phyloP scores from a whole-genome alignment of 2,329 filamentous ascomycete genomes.

The Pleochaeta shiraiana region DNA sequence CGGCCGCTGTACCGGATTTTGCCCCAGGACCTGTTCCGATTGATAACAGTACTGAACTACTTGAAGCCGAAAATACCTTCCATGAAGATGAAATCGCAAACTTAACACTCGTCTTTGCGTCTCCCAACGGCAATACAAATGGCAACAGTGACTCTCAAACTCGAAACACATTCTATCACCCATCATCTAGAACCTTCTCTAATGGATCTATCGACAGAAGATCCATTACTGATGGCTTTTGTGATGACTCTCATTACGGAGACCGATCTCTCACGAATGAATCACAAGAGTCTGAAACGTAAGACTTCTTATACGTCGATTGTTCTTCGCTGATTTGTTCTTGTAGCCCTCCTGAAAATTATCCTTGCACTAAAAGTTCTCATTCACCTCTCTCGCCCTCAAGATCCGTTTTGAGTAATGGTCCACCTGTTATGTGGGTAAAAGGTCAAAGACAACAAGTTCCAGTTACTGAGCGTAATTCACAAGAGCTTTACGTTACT shows the following conservation, averaged over 20 bases:
- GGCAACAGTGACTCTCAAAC: slow-evolving; percentile 18
- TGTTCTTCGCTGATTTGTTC: slow-evolving; percentile 6
- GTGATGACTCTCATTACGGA: slow-evolving; percentile 21
- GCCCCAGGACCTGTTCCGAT: slow-evolving; percentile 12
- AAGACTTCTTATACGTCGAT: slow-evolving; percentile 8
- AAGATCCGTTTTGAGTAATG: slow-evolving; percentile 10
- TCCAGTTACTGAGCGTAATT: slow-evolving; percentile 18
- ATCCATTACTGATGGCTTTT: slow-evolving; percentile 26
- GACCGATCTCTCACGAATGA: slow-evolving; percentile 18
- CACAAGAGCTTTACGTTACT: slow-evolving; percentile 18
- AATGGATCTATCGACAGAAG: slow-evolving; percentile 32
- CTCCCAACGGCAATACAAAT: slow-evolving; percentile 20
- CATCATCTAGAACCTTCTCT: slow-evolving; percentile 28
- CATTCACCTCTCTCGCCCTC: slow-evolving; percentile 12
- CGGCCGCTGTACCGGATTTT: slow-evolving; percentile 41
- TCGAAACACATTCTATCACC: slow-evolving; percentile 20
- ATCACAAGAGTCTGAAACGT: slow-evolving; percentile 21
- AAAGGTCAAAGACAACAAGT: slow-evolving; percentile 18
- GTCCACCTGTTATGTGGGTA: slow-evolving; percentile 20
- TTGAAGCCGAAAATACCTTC: slow-evolving; percentile 23
- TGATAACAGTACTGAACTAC: slow-evolving; percentile 11
- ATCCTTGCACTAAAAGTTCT: slow-evolving; percentile 13
- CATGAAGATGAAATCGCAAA: slow-evolving; percentile 29
- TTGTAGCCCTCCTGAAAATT: slow-evolving; percentile 14
- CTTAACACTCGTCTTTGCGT: slow-evolving; percentile 28